These are phyloP conservation scores for Monosporascus sp. DNA, from an alignment of 2,329 filamentous ascomycete genomes.

Conservation along the genomic window DNA sequence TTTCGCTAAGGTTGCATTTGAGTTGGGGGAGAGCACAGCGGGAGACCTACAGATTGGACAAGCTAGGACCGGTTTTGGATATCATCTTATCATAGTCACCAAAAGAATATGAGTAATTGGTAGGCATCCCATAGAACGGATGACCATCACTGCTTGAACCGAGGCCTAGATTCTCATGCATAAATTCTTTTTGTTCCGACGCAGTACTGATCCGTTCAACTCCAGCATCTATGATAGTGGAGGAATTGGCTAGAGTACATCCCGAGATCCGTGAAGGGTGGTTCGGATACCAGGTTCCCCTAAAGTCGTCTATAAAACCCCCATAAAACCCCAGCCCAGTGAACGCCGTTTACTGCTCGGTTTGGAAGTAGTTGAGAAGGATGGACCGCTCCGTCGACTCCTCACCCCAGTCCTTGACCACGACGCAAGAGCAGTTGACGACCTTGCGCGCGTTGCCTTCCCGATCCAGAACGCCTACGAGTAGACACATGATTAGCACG, in stretches of 20 bases:
- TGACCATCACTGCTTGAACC: not conserved
- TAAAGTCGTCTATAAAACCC: slow-evolving; percentile 18
- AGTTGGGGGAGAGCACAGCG: no score
- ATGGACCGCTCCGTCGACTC: slow-evolving; percentile 98
- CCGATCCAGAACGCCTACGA: slow-evolving; percentile 87
- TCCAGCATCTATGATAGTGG: slow-evolving; percentile 36
- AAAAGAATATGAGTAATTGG: no score
- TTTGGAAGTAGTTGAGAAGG: slow-evolving; percentile 99
- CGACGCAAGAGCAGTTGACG: slow-evolving; percentile 99
- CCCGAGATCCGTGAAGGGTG: slow-evolving; percentile 19
- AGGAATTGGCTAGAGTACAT: slow-evolving; percentile 36
- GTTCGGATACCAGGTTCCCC: slow-evolving; percentile 16
- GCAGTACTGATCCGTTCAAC: slow-evolving; percentile 18
- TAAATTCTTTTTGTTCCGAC: slow-evolving; percentile 35
- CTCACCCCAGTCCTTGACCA: slow-evolving; percentile 99
- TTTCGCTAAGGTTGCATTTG: no score
- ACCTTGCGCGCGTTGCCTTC: slow-evolving; percentile 99
- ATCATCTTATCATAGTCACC: no score
- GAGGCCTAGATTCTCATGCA: no score
- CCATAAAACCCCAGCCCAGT: slow-evolving; percentile 25
- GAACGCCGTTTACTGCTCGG: slow-evolving; percentile 56
- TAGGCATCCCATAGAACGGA: no score
- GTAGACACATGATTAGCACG: slow-evolving; percentile 23
- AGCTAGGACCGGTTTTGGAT: no score
- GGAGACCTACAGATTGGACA: no score